Percentiles rank a stretch among this genome's conserved stretches.
Conservation (phyloP, 148 eudicot genomes). For the Camellia japonica region DNA sequence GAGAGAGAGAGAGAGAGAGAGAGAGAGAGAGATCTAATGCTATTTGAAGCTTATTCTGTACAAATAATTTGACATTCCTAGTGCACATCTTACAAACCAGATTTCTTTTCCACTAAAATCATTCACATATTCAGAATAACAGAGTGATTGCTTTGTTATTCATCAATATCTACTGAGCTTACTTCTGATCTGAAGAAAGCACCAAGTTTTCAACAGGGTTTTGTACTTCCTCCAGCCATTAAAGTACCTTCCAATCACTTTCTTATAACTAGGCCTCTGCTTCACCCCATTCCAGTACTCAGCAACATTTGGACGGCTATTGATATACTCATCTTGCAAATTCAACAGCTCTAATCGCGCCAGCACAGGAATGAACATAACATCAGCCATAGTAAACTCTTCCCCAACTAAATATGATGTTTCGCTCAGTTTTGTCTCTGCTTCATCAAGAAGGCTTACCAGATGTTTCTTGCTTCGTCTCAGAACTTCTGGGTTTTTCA, state of each 20-base stretch:
- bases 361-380: slow-evolving; percentile 62
- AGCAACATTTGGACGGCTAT: slow-evolving; percentile 49
- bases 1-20: background rate
- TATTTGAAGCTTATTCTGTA: slow-evolving; percentile 6
- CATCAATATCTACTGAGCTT: slow-evolving; percentile 53
- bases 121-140: too few species aligned
- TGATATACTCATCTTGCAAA: slow-evolving; percentile 61
- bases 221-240: slow-evolving; percentile 77
- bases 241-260: slow-evolving; percentile 73
- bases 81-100: background rate
- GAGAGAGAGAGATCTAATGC: background rate
- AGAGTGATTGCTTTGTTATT: background rate
- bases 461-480: slow-evolving; percentile 59
- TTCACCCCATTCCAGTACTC: slow-evolving; percentile 74
- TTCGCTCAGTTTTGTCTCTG: slow-evolving; percentile 52
- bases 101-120: too few species aligned
- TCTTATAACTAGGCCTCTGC: slow-evolving; percentile 72
- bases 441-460: slow-evolving; percentile 74
- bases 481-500: slow-evolving; percentile 54
- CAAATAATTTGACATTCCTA: background rate
- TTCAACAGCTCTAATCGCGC: slow-evolving; percentile 61
- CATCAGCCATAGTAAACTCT: slow-evolving; percentile 79
- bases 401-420: slow-evolving; percentile 63
- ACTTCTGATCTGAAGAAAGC: slow-evolving; percentile 54
- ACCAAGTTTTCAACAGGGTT: slow-evolving; percentile 73